Conservation (phyloP, 805 yeast genomes). For the Saccharomycopsis sp. region DNA sequence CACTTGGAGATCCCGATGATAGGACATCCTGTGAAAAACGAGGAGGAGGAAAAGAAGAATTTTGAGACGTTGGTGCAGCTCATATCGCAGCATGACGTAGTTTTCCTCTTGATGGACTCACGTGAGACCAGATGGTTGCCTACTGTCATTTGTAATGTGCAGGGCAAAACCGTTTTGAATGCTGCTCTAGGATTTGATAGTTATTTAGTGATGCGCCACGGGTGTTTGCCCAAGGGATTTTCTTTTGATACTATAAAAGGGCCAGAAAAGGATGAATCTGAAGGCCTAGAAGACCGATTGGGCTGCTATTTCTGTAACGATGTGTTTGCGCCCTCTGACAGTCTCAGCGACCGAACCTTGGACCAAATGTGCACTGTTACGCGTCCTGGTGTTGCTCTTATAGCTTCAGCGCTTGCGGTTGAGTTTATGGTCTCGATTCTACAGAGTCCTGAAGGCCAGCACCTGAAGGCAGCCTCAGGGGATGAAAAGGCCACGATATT, state of each 20-base stretch:
- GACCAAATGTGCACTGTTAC: conserved; percentile 99
- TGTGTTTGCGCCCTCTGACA: conserved; percentile 88
- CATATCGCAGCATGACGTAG: conserved; percentile 62
- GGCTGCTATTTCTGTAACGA: conserved; percentile 98
- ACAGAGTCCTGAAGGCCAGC: conserved; percentile 53
- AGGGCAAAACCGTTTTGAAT: conserved; percentile 70
- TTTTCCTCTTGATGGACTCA: conserved; percentile 85
- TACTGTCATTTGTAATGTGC: conserved; percentile 64
- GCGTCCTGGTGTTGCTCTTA: conserved; percentile 87
- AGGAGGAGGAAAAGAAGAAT: conserved; percentile 40
- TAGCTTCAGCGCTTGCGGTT: conserved; percentile 82
- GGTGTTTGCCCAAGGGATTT: conserved; percentile 32
- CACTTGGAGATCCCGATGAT: conserved; percentile 87
- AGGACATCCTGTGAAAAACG: conserved; percentile 76
- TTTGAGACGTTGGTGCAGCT: conserved; percentile 47
- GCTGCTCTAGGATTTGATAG: conserved; percentile 96
- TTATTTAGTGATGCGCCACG: conserved; percentile 91
- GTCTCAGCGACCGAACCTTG: conserved; percentile 76
- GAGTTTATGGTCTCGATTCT: conserved; percentile 70
- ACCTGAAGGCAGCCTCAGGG: conserved; percentile 30
- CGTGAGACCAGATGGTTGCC: conserved; percentile 98
- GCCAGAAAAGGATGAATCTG: conserved; percentile 15
- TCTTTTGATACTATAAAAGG: not conserved
- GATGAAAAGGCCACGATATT: conserved; percentile 34
- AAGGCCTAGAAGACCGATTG: conserved; percentile 34